Conservation (phyloP, 805 yeast species). For the Teunomyces aglyptinius region DNA sequence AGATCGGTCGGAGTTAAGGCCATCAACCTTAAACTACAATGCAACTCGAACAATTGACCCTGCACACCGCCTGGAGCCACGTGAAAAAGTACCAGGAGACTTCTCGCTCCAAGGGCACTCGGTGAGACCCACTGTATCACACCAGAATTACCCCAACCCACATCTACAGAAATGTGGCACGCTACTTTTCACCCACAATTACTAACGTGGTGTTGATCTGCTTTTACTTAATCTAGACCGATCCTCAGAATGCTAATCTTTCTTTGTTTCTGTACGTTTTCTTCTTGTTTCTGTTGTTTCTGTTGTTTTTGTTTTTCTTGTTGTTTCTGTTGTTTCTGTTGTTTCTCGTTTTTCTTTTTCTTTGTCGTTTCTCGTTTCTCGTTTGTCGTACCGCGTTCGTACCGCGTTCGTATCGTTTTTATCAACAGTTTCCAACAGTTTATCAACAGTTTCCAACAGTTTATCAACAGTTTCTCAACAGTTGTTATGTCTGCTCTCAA, state of each 20-base stretch:
- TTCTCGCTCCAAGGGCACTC: too few species aligned
- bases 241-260: too few species aligned
- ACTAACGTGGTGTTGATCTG: too few species aligned
- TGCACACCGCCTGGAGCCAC: too few species aligned
- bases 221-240: too few species aligned
- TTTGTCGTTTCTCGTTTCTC: neutral
- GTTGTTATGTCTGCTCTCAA: conserved; percentile 39
- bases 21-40: neutral
- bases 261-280: neutral
- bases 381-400: neutral
- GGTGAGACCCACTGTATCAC: too few species aligned
- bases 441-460: neutral
- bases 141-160: too few species aligned
- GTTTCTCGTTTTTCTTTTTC: too few species aligned
- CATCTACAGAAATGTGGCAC: neutral
- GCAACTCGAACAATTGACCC: neutral
- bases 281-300: neutral
- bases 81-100: neutral
- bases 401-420: too few species aligned
- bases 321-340: too few species aligned
- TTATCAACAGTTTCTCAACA: neutral
- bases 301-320: neutral
- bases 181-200: too few species aligned
- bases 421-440: neutral
- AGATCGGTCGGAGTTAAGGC: neutral